Evolutionary conservation across 1,284 basidiomycete species (phyloP).

Genomic region (Naganishia liquefaciens): DNA sequence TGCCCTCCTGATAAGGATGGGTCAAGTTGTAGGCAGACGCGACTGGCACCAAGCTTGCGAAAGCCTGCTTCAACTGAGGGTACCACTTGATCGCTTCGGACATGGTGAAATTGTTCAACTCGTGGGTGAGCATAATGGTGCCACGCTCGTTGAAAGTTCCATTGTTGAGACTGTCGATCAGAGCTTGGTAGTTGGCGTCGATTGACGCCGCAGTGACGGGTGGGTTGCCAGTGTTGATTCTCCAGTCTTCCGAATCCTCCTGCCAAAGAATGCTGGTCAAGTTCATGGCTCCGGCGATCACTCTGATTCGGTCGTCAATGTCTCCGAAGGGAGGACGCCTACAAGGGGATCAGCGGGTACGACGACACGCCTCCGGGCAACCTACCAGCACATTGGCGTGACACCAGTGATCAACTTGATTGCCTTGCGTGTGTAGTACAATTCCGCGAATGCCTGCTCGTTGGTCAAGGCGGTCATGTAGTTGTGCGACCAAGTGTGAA

Average conservation of each 20-base stretch:
- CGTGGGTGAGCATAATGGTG: conserved; percentile 56
- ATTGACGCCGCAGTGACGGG: conserved; percentile 50
- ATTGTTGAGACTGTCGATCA: conserved; percentile 50
- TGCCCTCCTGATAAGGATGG: conserved; percentile 55
- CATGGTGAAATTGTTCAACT: conserved; percentile 56
- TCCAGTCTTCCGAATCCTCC: conserved; percentile 58
- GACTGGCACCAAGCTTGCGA: conserved; percentile 51
- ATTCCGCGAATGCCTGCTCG: conserved; percentile 60
- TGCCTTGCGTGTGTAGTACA: conserved; percentile 59
- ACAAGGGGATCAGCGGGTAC: background rate
- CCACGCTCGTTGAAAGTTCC: conserved; percentile 52
- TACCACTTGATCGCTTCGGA: conserved; percentile 44
- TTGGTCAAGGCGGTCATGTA: conserved; percentile 58
- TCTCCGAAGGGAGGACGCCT: conserved; percentile 56
- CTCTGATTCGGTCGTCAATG: conserved; percentile 59
- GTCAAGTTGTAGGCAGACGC: conserved; percentile 53
- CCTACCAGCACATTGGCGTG: conserved; percentile 54
- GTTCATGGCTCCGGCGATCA: conserved; percentile 57
- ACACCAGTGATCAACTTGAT: conserved; percentile 59
- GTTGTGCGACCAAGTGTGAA: conserved; percentile 57
- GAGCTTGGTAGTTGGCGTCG: conserved; percentile 55
- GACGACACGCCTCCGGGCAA: conserved; percentile 33
- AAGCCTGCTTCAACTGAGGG: conserved; percentile 46
- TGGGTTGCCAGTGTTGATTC: conserved; percentile 43
- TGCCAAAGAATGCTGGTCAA: conserved; percentile 58